Percentiles rank a stretch among this genome's conserved stretches.
Evolutionary conservation across 768 basidiomycete genomes (phyloP).

Genomic region (Porphyrellus cyaneotinctus): DNA sequence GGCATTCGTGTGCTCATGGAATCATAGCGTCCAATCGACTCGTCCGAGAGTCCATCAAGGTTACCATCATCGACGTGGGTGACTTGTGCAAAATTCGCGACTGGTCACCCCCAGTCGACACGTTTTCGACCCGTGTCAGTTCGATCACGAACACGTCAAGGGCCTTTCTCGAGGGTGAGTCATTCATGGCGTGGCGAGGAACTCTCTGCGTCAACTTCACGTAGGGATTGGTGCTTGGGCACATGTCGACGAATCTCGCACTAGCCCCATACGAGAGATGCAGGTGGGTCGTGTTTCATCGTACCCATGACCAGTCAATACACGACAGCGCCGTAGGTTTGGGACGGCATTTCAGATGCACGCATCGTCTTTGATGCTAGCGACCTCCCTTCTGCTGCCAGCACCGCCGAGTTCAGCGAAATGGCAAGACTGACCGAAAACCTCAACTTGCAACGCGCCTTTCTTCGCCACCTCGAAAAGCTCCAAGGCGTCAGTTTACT

Average conservation of each 20-base stretch:
- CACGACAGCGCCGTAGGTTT: slow-evolving; percentile 50
- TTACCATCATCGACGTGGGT: slow-evolving; percentile 79
- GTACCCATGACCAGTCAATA: not conserved
- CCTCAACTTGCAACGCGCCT: slow-evolving; percentile 83
- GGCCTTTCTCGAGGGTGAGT: slow-evolving; percentile 59
- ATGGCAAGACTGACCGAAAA: slow-evolving; percentile 93
- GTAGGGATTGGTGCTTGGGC: slow-evolving; percentile 84
- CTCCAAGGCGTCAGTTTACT: slow-evolving; percentile 56
- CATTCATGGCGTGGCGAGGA: not conserved
- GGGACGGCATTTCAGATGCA: slow-evolving; percentile 87
- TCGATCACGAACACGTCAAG: slow-evolving; percentile 78
- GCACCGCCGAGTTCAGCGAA: slow-evolving; percentile 31
- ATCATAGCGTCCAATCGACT: slow-evolving; percentile 48
- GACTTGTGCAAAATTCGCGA: slow-evolving; percentile 62
- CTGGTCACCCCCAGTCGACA: slow-evolving; percentile 56
- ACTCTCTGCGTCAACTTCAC: not conserved
- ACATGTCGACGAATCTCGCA: slow-evolving; percentile 63
- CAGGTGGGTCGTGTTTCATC: slow-evolving; percentile 46
- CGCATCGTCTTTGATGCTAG: slow-evolving; percentile 67
- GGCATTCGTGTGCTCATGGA: not conserved
- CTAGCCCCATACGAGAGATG: slow-evolving; percentile 78
- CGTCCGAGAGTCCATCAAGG: slow-evolving; percentile 49
- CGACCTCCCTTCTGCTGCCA: slow-evolving; percentile 32
- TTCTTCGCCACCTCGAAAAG: slow-evolving; percentile 59
- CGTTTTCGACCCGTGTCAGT: slow-evolving; percentile 81